Evolutionary conservation across 768 basidiomycete genomes (phyloP).

Genomic region (Tylopilus rubrobrunneus): DNA sequence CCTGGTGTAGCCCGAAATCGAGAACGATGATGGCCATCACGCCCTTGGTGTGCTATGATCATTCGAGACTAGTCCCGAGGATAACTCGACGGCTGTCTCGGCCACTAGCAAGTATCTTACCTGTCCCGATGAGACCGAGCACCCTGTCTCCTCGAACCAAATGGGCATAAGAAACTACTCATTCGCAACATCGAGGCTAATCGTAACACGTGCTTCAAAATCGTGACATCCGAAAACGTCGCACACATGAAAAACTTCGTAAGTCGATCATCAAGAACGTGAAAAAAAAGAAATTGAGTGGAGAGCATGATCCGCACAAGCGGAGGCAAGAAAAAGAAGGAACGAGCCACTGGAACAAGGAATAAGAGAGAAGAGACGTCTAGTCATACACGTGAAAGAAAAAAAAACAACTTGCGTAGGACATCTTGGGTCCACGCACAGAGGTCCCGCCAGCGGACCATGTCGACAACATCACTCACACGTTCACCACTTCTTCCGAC

Average conservation of each 20-base stretch:
- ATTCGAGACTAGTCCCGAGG: no score
- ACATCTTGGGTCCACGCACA: neutral
- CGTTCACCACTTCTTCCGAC: constrained; percentile 6
- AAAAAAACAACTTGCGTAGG: neutral
- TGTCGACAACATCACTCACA: neutral
- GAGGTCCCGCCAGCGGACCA: neutral
- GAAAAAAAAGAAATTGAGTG: neutral
- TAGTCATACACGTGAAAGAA: neutral
- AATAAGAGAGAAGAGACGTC: neutral
- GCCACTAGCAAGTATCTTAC: no score
- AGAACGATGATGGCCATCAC: no score
- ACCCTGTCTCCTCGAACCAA: neutral
- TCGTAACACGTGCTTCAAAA: neutral
- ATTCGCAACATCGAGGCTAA: neutral
- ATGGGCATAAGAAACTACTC: neutral
- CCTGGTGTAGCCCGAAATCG: no score
- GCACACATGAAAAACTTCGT: neutral
- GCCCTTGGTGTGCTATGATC: no score
- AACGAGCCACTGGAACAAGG: neutral
- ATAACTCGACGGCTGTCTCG: no score
- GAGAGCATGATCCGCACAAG: neutral
- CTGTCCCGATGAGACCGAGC: no score
- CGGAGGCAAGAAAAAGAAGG: neutral
- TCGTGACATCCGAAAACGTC: neutral
- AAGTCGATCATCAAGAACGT: neutral